These are phyloP conservation scores for Candida adriatica DNA, from an alignment of 805 yeast genomes.

Conservation along the genomic window DNA sequence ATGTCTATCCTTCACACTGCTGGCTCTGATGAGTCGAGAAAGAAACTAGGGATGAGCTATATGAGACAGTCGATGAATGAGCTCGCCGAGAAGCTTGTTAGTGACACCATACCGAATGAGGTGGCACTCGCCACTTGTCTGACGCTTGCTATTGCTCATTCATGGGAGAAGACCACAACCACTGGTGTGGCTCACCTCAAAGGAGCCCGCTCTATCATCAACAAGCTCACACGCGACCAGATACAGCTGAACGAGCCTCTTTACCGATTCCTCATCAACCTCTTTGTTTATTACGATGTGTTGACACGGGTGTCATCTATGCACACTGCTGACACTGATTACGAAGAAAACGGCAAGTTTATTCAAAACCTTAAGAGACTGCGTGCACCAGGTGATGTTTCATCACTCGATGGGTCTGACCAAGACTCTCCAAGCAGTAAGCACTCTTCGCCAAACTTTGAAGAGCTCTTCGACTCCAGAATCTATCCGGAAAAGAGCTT, in stretches of 20 bases:
- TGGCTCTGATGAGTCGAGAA: conserved; percentile 34
- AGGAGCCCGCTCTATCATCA: conserved; percentile 58
- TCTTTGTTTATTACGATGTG: conserved; percentile 66
- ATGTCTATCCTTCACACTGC: conserved; percentile 61
- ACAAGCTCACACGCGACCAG: conserved; percentile 26
- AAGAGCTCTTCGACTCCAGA: conserved; percentile 11
- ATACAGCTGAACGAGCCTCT: conserved; percentile 12
- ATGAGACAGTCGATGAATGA: conserved; percentile 57
- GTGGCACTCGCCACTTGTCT: conserved; percentile 62
- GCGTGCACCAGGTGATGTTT: conserved; percentile 3
- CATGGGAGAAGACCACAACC: conserved; percentile 62
- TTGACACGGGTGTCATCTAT: conserved; percentile 58
- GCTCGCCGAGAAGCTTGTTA: conserved; percentile 48
- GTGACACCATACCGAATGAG: conserved; percentile 46
- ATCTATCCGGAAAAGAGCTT: conserved; percentile 9
- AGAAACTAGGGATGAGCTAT: conserved; percentile 46
- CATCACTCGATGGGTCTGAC: neutral
- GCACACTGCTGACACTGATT: conserved; percentile 30
- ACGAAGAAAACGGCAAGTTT: conserved; percentile 14
- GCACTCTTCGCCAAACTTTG: conserved; percentile 7
- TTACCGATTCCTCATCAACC: conserved; percentile 27
- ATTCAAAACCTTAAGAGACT: conserved; percentile 9
- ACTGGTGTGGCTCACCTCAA: conserved; percentile 64
- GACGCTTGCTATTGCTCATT: conserved; percentile 56
- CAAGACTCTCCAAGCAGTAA: conserved; percentile 1